Conservation (phyloP, 345 rosid genomes). For the Syzygium grande region DNA sequence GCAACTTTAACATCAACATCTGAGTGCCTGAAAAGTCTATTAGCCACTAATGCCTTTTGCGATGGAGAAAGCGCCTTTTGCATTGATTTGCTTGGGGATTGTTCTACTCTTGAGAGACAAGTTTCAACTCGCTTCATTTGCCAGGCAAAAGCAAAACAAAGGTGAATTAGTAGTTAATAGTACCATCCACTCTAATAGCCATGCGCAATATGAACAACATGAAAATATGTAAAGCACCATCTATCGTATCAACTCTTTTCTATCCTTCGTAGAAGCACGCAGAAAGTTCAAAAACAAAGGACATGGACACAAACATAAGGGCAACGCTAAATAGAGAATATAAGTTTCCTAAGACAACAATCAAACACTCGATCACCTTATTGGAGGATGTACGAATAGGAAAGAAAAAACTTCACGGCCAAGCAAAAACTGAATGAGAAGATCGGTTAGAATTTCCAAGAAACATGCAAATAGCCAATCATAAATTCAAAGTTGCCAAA, state of each 20-base stretch:
- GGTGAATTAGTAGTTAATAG: background rate
- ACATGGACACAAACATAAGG: background rate
- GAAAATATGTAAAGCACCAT: background rate
- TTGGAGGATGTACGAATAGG: background rate
- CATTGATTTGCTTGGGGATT: conserved; percentile 67
- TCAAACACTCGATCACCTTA: background rate
- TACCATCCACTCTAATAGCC: background rate
- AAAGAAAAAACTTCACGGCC: background rate
- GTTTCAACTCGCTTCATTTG: conserved; percentile 55
- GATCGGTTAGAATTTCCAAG: background rate
- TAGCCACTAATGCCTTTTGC: conserved; percentile 54
- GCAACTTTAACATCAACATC: conserved; percentile 77
- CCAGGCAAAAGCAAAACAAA: background rate
- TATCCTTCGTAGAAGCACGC: background rate
- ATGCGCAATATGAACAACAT: background rate
- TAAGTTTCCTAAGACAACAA: background rate
- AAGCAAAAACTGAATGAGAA: background rate
- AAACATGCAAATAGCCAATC: background rate
- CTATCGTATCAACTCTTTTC: background rate
- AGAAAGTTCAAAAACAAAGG: background rate
- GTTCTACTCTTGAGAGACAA: conserved; percentile 70
- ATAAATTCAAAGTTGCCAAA: background rate
- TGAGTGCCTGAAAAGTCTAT: conserved; percentile 53
- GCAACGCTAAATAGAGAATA: background rate
- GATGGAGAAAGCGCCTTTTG: conserved; percentile 67